Evolutionary conservation across 2,329 filamentous ascomycete species (phyloP).

Genomic region (Malbranchea cinnamomea): DNA sequence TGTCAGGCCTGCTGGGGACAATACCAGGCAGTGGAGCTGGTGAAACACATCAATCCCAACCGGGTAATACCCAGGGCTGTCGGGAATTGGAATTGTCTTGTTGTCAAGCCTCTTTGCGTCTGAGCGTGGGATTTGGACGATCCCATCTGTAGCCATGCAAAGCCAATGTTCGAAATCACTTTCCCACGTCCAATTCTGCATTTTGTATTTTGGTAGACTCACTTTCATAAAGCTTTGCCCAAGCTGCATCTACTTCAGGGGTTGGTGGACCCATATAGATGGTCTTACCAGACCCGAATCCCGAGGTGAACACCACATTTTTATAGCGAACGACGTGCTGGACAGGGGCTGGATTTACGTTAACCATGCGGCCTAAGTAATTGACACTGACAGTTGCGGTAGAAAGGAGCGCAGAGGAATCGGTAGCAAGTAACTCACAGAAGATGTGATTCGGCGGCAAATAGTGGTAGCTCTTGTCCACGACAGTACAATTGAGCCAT

Average conservation of each 20-base stretch:
- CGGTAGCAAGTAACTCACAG: too few relatives aligned
- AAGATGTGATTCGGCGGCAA: too few relatives aligned
- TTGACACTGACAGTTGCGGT: too few relatives aligned
- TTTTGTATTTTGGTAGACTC: background rate
- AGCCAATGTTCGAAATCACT: background rate
- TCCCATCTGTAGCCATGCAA: conserved; percentile 2
- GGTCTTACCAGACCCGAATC: conserved; percentile 4
- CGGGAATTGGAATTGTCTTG: conserved; percentile 9
- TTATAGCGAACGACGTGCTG: conserved; percentile 7
- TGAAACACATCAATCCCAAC: conserved; percentile 10
- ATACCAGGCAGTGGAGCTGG: conserved; percentile 4
- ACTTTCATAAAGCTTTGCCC: conserved; percentile 8
- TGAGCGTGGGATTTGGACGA: conserved; percentile 5
- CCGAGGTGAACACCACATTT: conserved; percentile 4
- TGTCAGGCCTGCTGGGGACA: too few relatives aligned
- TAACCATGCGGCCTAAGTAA: too few relatives aligned
- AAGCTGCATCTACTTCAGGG: conserved; percentile 6
- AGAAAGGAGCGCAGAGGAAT: too few relatives aligned
- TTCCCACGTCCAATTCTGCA: background rate
- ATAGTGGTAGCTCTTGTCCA: too few relatives aligned
- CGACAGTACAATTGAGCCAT: too few relatives aligned
- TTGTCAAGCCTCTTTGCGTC: conserved; percentile 6
- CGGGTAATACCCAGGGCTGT: conserved; percentile 6
- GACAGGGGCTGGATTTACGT: conserved; percentile 10
- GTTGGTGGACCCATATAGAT: conserved; percentile 7